Conservation (phyloP, 2,329 filamentous ascomycete species). For the Chaetomium strumarium region DNA sequence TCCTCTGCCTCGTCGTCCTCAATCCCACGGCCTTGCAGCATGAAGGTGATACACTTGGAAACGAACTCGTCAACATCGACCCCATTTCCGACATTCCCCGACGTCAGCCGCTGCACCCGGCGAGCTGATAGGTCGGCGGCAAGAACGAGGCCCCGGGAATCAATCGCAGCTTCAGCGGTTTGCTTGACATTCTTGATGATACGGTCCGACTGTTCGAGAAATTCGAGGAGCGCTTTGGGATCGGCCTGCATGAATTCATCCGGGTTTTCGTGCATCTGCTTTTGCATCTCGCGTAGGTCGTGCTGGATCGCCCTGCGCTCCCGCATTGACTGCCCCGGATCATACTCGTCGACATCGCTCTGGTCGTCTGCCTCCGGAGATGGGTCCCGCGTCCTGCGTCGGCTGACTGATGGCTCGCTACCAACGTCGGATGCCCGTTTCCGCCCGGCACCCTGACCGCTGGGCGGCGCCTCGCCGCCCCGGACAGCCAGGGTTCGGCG, state of each 20-base stretch:
- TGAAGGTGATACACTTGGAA: conserved; percentile 81
- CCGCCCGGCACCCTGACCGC: background rate
- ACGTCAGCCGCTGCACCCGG: conserved; percentile 66
- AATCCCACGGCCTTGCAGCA: conserved; percentile 61
- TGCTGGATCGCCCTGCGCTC: conserved; percentile 67
- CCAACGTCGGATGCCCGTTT: conserved; percentile 20
- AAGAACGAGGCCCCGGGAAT: conserved; percentile 77
- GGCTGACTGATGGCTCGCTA: conserved; percentile 17
- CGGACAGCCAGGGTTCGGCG: conserved; percentile 17
- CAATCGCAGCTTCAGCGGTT: conserved; percentile 83
- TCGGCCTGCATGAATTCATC: conserved; percentile 62
- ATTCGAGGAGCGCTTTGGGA: conserved; percentile 59
- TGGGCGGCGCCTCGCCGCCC: background rate
- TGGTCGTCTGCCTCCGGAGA: conserved; percentile 26
- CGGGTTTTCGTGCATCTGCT: conserved; percentile 52
- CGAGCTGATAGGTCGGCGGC: conserved; percentile 75
- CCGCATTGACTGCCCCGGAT: conserved; percentile 74
- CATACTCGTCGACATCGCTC: conserved; percentile 50
- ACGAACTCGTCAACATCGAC: conserved; percentile 90
- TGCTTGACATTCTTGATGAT: conserved; percentile 69
- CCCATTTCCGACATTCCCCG: conserved; percentile 67
- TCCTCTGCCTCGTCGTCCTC: conserved; percentile 46
- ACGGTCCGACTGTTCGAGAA: conserved; percentile 60
- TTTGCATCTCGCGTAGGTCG: conserved; percentile 60
- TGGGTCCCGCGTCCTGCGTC: conserved; percentile 22